Base-by-base conservation (phyloP, 495 filamentous ascomycete genomes). In the Podospora pseudoanserina region DNA sequence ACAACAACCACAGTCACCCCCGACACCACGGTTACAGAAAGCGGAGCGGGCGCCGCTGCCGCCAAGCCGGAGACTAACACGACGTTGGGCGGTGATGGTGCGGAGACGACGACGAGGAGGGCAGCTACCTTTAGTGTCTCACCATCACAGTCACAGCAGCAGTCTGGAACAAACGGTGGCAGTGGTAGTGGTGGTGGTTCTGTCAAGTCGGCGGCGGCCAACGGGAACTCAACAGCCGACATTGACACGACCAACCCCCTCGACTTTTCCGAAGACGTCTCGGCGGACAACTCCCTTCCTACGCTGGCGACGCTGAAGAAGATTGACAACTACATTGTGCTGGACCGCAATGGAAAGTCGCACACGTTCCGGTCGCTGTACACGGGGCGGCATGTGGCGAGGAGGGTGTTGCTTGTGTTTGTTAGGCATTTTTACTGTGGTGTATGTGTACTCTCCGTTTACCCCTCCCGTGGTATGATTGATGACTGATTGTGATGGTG, bases 361-460 rank as follows among this genome's bases (percentile, higher is more conserved):
- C 79, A 83, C 57, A 80, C 86, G 4, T 95, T 94, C 81, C 87
- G 87, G 74, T 87, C 82, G 65, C 76, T 95, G 23, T 93, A 91
- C 72, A 77, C 81, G 6, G 86, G 86, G 23, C 76, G 79, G n/a
- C 82, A 85, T 65, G 75, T 79, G 0, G 76, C 84, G 15, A 78
- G 82, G 2, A 80, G 89, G 6, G 88, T 92, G 1, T 80, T 95
- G 32, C 75, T 96, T 19, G 87, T 96, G 63, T 97, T 97, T 72
- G 85, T 97, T 59, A 85, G 93, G 26, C 92, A 97, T 78, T 97
- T 96, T 80, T 94, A 91, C 83, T 97, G 93, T 72, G 91, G 92
- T 2, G 91, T 91, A 15, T 19, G 23, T 4, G 23, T 28, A 2
- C 56, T 28, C 58, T 0, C 11, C 30, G 6, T 34, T 32, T 23